Evolutionary conservation across 2,329 filamentous ascomycete species (phyloP).

Genomic region (Exophiala viscosa): DNA sequence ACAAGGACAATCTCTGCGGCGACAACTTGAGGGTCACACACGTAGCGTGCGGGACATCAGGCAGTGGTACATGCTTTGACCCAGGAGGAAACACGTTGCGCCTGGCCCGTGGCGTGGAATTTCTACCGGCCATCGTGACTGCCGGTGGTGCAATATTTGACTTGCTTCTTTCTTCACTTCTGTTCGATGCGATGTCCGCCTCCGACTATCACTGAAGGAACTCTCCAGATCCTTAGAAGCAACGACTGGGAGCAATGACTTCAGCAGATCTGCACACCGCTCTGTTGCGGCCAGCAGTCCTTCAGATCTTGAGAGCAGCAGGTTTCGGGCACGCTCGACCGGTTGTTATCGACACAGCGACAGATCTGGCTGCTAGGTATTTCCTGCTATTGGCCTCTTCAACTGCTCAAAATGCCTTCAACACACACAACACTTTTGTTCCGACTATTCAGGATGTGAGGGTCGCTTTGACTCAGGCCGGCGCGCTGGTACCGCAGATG

Average conservation of each 20-base stretch:
- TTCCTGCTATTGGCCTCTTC: slow-evolving; percentile 69
- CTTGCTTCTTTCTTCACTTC: neutral
- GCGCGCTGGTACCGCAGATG: slow-evolving; percentile 67
- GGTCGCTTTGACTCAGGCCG: slow-evolving; percentile 78
- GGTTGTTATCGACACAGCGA: slow-evolving; percentile 80
- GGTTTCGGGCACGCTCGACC: slow-evolving; percentile 82
- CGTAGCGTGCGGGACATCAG: neutral
- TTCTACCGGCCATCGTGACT: slow-evolving; percentile 2
- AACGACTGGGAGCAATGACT: slow-evolving; percentile 38
- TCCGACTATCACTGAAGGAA: neutral
- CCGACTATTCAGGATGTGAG: slow-evolving; percentile 73
- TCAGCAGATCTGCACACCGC: slow-evolving; percentile 62
- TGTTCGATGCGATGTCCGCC: slow-evolving; percentile 1
- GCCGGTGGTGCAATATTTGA: neutral
- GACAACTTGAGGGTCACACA: slow-evolving; percentile 8
- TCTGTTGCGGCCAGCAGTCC: slow-evolving; percentile 77
- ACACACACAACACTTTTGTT: slow-evolving; percentile 63
- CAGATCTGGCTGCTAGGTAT: slow-evolving; percentile 80
- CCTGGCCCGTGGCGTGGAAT: neutral
- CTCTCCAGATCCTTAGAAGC: neutral
- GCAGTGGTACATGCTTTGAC: neutral
- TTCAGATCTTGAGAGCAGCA: slow-evolving; percentile 86
- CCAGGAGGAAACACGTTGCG: neutral
- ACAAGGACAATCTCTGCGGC: neutral
- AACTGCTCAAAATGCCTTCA: slow-evolving; percentile 66